A percentile compares a stretch with the other conserved stretches of the same genome.
Conservation (phyloP, 176 grass and related monocot genomes). For the Oryza glaberrima region DNA sequence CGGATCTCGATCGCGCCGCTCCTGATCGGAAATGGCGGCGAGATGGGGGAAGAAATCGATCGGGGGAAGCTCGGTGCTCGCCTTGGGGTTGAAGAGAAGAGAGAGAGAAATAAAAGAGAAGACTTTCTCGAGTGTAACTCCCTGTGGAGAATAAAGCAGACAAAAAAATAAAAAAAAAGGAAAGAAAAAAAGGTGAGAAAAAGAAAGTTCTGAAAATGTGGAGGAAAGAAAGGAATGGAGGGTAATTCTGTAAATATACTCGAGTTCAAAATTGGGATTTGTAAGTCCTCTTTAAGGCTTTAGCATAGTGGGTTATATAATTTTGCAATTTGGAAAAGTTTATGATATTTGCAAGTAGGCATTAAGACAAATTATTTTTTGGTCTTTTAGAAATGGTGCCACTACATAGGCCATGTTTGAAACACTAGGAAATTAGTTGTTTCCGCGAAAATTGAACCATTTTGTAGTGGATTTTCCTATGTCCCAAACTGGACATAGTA, state of each 20-base stretch:
- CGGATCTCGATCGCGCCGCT: constrained; percentile 26
- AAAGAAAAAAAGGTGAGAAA: neutral
- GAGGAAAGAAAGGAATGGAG: neutral
- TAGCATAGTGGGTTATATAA: too few species aligned
- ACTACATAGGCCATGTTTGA: neutral
- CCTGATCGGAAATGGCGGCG: neutral
- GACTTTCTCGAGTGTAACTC: constrained; percentile 52
- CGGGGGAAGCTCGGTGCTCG: constrained; percentile 13
- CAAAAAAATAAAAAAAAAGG: neutral
- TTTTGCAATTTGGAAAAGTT: too few species aligned
- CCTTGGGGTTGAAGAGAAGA: constrained; percentile 24
- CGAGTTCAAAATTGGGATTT: neutral
- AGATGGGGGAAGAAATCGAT: constrained; percentile 11
- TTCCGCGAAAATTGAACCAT: neutral
- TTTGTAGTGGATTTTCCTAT: too few species aligned
- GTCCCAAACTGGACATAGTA: too few species aligned
- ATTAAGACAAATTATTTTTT: too few species aligned
- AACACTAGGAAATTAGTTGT: neutral
- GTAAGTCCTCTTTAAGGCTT: neutral
- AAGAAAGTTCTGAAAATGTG: neutral
- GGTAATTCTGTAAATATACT: constrained; percentile 16
- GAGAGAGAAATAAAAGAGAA: constrained; percentile 28
- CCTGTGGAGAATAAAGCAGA: constrained; percentile 48
- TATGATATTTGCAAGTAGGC: too few species aligned
- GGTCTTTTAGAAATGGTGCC: neutral